phyloP scores from a whole-genome alignment of 108 stramenopile genomes.

The Nitzschia putrida region DNA sequence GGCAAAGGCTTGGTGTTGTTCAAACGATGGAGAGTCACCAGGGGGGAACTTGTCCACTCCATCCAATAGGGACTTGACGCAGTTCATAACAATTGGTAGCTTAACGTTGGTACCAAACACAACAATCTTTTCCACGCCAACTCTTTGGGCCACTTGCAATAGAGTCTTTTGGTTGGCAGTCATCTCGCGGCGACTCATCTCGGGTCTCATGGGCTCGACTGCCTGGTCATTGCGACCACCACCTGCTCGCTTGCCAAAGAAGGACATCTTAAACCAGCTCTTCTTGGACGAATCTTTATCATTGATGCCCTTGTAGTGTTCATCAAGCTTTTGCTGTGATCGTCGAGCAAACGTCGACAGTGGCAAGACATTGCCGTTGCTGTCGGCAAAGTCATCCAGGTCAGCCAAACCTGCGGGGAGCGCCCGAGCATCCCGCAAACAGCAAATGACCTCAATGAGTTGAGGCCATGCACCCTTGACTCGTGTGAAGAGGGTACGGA shows the following conservation, averaged over 20 bases:
- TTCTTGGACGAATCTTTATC: conserved; percentile 16
- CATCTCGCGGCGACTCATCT: conserved; percentile 21
- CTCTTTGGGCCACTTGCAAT: conserved; percentile 44
- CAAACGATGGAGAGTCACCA: conserved; percentile 57
- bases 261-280: conserved; percentile 44
- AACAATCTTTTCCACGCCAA: conserved; percentile 70
- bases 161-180: conserved; percentile 48
- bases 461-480: conserved; percentile 61
- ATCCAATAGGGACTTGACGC: conserved; percentile 53
- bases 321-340: conserved; percentile 53
- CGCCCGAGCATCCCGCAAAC: conserved; percentile 69
- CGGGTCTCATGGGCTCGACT: conserved; percentile 12
- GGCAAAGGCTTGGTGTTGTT: conserved; percentile 72
- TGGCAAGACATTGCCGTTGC: conserved; percentile 71
- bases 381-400: conserved; percentile 86
- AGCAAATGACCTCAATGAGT: conserved; percentile 69
- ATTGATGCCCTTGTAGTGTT: conserved; percentile 47
- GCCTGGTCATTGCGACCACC: conserved; percentile 4
- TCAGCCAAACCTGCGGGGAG: conserved; percentile 71
- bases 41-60: conserved; percentile 53
- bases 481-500: conserved; percentile 50
- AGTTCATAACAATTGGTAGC: conserved; percentile 46
- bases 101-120: conserved; percentile 45
- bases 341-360: conserved; percentile 61
- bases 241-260: conserved; percentile 36